Percentiles rank a stretch among this genome's conserved stretches.
These are phyloP conservation scores for Penstemon barbatus DNA, from an alignment of 257 asterid genomes.

Conservation along the genomic window DNA sequence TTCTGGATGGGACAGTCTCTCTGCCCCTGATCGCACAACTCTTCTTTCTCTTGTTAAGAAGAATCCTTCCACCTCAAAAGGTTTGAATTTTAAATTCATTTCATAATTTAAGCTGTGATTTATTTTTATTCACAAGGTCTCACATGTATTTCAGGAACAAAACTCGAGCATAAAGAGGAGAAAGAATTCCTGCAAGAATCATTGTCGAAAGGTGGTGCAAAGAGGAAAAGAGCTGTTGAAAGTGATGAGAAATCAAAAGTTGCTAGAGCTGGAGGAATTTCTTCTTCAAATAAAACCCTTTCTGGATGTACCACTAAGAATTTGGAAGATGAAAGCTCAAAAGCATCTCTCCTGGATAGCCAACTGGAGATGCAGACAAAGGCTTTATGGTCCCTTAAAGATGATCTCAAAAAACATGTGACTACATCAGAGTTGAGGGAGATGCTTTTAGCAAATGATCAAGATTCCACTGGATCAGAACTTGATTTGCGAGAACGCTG, in stretches of 20 bases:
- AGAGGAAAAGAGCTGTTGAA: constrained; percentile 60
- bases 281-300: constrained; percentile 36
- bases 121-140: constrained; percentile 20
- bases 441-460: constrained; percentile 88
- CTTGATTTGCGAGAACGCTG: constrained; percentile 82
- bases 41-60: constrained; percentile 52
- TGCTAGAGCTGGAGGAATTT: constrained; percentile 50
- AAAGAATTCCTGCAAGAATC: constrained; percentile 41
- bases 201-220: constrained; percentile 53
- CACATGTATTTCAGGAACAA: constrained; percentile 41
- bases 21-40: constrained; percentile 55
- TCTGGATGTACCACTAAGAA: constrained; percentile 28
- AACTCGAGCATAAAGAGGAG: constrained; percentile 41
- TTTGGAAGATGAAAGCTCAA: constrained; percentile 35
- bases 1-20: constrained; percentile 74
- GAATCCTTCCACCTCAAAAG: constrained; percentile 47
- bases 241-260: constrained; percentile 49
- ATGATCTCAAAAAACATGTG: constrained; percentile 82
- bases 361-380: constrained; percentile 73
- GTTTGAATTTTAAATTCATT: constrained; percentile 34
- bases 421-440: constrained; percentile 71
- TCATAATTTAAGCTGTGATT: constrained; percentile 6
- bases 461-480: constrained; percentile 83
- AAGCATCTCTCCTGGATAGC: constrained; percentile 43
- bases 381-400: constrained; percentile 83